These are phyloP conservation scores for Prunus davidiana DNA, from an alignment of 306 rosid genomes.

Conservation along the genomic window DNA sequence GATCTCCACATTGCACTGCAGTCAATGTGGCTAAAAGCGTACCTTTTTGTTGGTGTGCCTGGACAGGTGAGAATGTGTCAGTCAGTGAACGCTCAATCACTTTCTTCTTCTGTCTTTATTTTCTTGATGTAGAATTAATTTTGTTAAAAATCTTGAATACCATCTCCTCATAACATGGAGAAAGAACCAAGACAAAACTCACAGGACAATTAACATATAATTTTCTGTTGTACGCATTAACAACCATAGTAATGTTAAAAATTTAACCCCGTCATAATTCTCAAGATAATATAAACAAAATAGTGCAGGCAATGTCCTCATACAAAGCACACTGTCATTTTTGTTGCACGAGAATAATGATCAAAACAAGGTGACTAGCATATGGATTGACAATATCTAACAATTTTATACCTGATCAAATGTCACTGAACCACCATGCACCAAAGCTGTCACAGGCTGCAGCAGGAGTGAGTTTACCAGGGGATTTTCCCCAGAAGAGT, in stretches of 20 bases:
- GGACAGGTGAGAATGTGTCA: background rate
- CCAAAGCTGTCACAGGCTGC: slow-evolving; percentile 20
- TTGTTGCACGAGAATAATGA: background rate
- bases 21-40: slow-evolving; percentile 13
- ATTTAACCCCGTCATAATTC: background rate
- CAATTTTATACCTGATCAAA: slow-evolving; percentile 30
- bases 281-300: background rate
- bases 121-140: background rate
- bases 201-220: background rate
- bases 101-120: background rate
- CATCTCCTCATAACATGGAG: background rate
- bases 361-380: background rate
- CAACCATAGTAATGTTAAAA: background rate
- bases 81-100: background rate
- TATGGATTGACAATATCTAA: background rate
- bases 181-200: background rate
- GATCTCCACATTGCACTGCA: slow-evolving; percentile 21
- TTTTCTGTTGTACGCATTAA: background rate
- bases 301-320: background rate
- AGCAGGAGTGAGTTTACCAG: slow-evolving; percentile 16
- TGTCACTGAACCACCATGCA: slow-evolving; percentile 14
- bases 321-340: background rate
- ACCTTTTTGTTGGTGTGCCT: slow-evolving; percentile 29
- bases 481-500: slow-evolving; percentile 32
- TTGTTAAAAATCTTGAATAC: background rate